Evolutionary conservation across 2,329 filamentous ascomycete genomes (phyloP).

Genomic region (Trichoderma arundinaceum): DNA sequence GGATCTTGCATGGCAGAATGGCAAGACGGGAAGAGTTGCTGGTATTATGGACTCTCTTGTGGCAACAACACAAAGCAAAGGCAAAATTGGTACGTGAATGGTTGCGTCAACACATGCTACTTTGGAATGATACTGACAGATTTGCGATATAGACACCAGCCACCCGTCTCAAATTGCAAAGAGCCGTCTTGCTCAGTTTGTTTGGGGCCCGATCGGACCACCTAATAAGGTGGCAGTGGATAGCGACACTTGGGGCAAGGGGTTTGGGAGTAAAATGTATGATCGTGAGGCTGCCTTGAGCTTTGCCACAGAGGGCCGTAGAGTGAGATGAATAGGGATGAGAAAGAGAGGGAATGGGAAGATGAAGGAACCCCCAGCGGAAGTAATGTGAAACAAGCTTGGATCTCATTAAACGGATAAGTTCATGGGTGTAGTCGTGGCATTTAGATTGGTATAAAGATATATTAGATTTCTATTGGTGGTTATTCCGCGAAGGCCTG

Average conservation of each 20-base stretch:
- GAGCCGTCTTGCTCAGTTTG: constrained; percentile 33
- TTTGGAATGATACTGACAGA: background rate
- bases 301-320: background rate
- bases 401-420: too few relatives aligned
- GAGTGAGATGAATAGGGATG: background rate
- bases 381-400: too few relatives aligned
- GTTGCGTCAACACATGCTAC: background rate
- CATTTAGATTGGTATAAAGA: background rate
- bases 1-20: constrained; percentile 16
- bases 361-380: too few relatives aligned
- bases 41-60: background rate
- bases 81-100: background rate
- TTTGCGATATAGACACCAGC: constrained; percentile 18
- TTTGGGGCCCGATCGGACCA: constrained; percentile 42
- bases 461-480: background rate
- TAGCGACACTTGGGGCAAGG: background rate
- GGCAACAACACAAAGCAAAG: background rate
- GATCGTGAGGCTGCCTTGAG: background rate
- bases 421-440: background rate
- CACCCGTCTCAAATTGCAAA: constrained; percentile 4
- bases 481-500: too few relatives aligned
- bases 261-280: background rate
- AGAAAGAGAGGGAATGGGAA: background rate
- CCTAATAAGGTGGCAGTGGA: constrained; percentile 42
- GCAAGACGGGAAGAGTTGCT: background rate